Conservation (phyloP, 1,284 basidiomycete genomes). For the Cryptococcus maquisensis region DNA sequence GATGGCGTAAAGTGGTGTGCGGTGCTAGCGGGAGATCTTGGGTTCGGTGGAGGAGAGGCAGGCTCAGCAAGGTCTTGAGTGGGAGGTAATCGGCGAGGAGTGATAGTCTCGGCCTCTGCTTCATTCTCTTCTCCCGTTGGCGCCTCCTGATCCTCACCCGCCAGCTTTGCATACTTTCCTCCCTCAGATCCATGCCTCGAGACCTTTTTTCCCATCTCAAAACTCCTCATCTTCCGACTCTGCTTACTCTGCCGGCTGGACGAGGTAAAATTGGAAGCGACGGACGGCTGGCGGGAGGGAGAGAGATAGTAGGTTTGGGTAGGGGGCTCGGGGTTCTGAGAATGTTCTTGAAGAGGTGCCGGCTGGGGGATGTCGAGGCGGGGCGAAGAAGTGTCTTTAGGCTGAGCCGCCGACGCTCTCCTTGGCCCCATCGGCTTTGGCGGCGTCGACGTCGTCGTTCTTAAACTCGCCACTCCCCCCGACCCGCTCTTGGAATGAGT, state of each 20-base stretch:
- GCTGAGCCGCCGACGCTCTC: conserved; percentile 1
- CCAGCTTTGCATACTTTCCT: conserved; percentile 24
- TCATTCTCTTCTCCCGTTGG: conserved; percentile 2
- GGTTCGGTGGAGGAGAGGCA: not conserved
- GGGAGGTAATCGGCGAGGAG: conserved; percentile 5
- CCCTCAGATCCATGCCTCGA: conserved; percentile 16
- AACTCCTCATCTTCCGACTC: conserved; percentile 12
- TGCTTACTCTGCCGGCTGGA: conserved; percentile 7
- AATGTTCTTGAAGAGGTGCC: not conserved
- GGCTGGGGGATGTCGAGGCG: not conserved
- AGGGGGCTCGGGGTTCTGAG: not conserved
- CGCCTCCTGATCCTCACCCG: conserved; percentile 19
- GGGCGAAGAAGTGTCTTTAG: not conserved
- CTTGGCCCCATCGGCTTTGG: conserved; percentile 11
- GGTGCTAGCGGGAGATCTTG: not conserved
- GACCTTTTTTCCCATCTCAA: conserved; percentile 23
- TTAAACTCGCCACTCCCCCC: conserved; percentile 17
- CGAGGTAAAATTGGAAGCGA: conserved; percentile 14
- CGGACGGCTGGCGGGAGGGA: conserved; percentile 8
- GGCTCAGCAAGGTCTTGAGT: not conserved
- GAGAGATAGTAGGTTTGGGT: conserved; percentile 4
- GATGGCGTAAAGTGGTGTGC: not conserved
- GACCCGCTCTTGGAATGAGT: conserved; percentile 20
- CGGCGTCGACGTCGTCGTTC: conserved; percentile 19
- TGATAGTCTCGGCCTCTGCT: conserved; percentile 6